Evolutionary conservation across 805 yeast genomes (phyloP), one percentile per base, ranked within the genome.

Genomic region (Yamadazyma philogaea): DNA sequence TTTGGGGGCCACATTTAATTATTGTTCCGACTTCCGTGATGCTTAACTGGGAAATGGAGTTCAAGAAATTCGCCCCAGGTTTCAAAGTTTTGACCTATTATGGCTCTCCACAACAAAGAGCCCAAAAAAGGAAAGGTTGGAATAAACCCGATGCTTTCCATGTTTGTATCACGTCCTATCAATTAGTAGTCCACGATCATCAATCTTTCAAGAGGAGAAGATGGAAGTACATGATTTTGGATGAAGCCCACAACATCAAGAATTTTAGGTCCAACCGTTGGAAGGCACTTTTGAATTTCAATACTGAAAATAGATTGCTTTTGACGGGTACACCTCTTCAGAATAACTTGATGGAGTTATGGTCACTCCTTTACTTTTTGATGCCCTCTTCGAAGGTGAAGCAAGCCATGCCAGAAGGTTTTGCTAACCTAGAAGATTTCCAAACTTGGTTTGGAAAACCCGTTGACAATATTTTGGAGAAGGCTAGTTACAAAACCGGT

Each of bases 401-500:
- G 37, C 84, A 82, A 49, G 76, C 84, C 11, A 84, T 87, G 89
- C 91, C 96, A 0, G 90, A 84, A 39, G 99, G 98, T 1, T 93
- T 93, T 76, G 98, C 99, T 1, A 89, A 91, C 55, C 70, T 93
- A 46, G 93, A 87, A 50, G 96, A 93, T 56, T 93, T 93, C 61
- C 99, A 93, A 56, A 95, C 87, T 50, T 93, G 99, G 99, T 93
- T 93, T 63, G 96, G 97, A n/a, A 79, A 82, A 47, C 99, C 99
- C 0, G 97, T 93, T 3, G 98, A 93, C 60, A 85, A 80, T 51
- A 80, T 93, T 46, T 81, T 93, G 41, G 97, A 93, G 61, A 84
- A 80, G 44, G 60, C 70, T 0, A 52, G 64, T 8, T 48, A 57
- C 7, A 87, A 84, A 22, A 64, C 63, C 4, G 70, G 66, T n/a